These are phyloP conservation scores for Wickerhamiella vanderwaltii DNA, from an alignment of 805 yeast species.

Conservation along the genomic window DNA sequence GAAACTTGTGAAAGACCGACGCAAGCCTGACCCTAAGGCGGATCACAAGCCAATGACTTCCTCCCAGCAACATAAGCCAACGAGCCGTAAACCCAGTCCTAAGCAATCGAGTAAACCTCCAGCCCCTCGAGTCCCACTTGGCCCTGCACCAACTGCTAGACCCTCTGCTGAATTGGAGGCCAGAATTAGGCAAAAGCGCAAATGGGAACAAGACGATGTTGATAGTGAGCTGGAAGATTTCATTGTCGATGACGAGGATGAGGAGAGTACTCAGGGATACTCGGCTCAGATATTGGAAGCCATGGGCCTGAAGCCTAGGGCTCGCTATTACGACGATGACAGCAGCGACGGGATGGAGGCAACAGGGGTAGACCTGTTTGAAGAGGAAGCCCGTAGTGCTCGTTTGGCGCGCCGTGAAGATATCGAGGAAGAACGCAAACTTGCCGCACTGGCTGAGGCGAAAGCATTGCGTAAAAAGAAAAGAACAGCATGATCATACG, in stretches of 20 bases:
- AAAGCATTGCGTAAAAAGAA: slow-evolving; percentile 27
- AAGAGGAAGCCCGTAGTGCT: slow-evolving; percentile 64
- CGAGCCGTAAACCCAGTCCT: background rate
- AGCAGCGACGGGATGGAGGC: slow-evolving; percentile 79
- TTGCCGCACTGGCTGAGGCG: slow-evolving; percentile 37
- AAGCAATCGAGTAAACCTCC: background rate
- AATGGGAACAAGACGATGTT: slow-evolving; percentile 27
- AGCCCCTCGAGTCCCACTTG: background rate
- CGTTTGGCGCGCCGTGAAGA: slow-evolving; percentile 68
- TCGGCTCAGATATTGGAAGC: slow-evolving; percentile 84
- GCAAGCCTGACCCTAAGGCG: background rate
- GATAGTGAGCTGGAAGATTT: slow-evolving; percentile 44
- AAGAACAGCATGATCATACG: no score
- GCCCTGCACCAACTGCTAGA: slow-evolving; percentile 20
- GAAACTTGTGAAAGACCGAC: background rate
- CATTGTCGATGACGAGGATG: slow-evolving; percentile 47
- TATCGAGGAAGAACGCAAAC: slow-evolving; percentile 42
- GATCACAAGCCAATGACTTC: background rate
- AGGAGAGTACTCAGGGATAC: slow-evolving; percentile 43
- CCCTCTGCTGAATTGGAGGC: slow-evolving; percentile 19
- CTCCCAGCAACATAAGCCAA: background rate
- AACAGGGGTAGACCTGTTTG: slow-evolving; percentile 75
- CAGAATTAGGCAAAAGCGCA: slow-evolving; percentile 12
- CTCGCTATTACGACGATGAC: slow-evolving; percentile 35
- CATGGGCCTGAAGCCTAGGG: slow-evolving; percentile 45